A percentile compares a stretch with the other conserved stretches of the same genome.
These are phyloP conservation scores for Lachancea kluyveri DNA, from an alignment of 805 yeast species.

Conservation along the genomic window DNA sequence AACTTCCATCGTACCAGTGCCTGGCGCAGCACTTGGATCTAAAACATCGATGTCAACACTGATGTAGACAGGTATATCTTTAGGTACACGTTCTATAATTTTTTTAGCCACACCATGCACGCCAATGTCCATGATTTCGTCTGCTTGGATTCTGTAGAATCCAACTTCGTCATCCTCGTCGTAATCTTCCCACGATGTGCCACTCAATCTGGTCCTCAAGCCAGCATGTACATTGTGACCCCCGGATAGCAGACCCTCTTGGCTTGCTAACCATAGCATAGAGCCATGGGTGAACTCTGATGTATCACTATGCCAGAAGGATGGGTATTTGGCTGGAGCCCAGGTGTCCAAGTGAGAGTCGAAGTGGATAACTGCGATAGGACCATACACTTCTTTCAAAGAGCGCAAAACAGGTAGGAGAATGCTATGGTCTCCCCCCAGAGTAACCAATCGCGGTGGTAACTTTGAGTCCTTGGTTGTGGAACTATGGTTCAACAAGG, in stretches of 20 bases:
- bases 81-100: conserved; percentile 50
- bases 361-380: conserved; percentile 68
- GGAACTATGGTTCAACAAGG: conserved; percentile 37
- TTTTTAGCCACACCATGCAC: conserved; percentile 49
- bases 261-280: conserved; percentile 74
- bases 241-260: conserved; percentile 57
- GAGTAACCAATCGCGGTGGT: conserved; percentile 60
- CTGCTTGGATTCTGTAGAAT: conserved; percentile 63
- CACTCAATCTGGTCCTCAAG: conserved; percentile 64
- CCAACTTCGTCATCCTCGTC: conserved; percentile 63
- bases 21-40: conserved; percentile 71
- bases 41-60: conserved; percentile 76
- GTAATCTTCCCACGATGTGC: conserved; percentile 52
- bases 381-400: conserved; percentile 53
- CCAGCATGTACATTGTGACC: conserved; percentile 68
- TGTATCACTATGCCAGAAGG: conserved; percentile 52
- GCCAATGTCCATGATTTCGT: conserved; percentile 67
- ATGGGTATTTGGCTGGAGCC: conserved; percentile 67
- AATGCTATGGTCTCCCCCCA: conserved; percentile 83
- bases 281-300: conserved; percentile 75
- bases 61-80: conserved; percentile 62
- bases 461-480: conserved; percentile 16
- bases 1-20: conserved; percentile 73
- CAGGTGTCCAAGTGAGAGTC: conserved; percentile 85
- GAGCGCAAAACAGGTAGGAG: conserved; percentile 69